phyloP scores from a whole-genome alignment of 345 rosid genomes.

The Populus euphratica region DNA sequence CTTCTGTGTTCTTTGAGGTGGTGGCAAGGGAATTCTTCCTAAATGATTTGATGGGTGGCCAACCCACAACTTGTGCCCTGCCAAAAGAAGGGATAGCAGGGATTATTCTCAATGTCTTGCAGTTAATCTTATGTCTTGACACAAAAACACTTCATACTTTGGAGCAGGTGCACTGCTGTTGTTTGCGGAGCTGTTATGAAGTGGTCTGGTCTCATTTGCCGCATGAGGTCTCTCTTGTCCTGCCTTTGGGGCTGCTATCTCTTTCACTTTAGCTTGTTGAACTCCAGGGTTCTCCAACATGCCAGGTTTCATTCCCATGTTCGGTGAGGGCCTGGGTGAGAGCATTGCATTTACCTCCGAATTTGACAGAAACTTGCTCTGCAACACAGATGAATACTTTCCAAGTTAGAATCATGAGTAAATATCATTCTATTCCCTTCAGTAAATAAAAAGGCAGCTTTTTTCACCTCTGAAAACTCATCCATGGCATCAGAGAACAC shows the following conservation, averaged over 20 bases:
- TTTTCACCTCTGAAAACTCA: slow-evolving; percentile 48
- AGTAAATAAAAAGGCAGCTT: background rate
- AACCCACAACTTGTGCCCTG: slow-evolving; percentile 40
- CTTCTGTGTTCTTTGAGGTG: slow-evolving; percentile 30
- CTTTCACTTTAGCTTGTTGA: slow-evolving; percentile 46
- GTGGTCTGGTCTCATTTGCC: slow-evolving; percentile 25
- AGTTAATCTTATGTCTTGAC: background rate
- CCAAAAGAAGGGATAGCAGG: slow-evolving; percentile 6
- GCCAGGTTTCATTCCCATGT: slow-evolving; percentile 46
- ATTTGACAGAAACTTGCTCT: slow-evolving; percentile 45
- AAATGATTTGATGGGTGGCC: slow-evolving; percentile 33
- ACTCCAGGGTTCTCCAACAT: slow-evolving; percentile 42
- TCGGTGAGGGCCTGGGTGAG: slow-evolving; percentile 33
- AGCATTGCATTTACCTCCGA: slow-evolving; percentile 24
- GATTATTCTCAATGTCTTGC: background rate
- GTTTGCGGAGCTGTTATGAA: slow-evolving; percentile 20
- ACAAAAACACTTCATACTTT: slow-evolving; percentile 17
- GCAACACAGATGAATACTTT: slow-evolving; percentile 24
- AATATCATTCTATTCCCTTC: slow-evolving; percentile 1
- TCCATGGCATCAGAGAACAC: slow-evolving; percentile 57
- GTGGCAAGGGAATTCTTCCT: slow-evolving; percentile 36
- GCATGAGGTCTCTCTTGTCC: slow-evolving; percentile 37
- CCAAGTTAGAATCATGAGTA: slow-evolving; percentile 13
- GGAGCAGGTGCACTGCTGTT: slow-evolving; percentile 28
- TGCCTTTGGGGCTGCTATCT: slow-evolving; percentile 26